Base-by-base conservation (phyloP, 139 green algal genomes). In the Axilococcus clingmanii region DNA sequence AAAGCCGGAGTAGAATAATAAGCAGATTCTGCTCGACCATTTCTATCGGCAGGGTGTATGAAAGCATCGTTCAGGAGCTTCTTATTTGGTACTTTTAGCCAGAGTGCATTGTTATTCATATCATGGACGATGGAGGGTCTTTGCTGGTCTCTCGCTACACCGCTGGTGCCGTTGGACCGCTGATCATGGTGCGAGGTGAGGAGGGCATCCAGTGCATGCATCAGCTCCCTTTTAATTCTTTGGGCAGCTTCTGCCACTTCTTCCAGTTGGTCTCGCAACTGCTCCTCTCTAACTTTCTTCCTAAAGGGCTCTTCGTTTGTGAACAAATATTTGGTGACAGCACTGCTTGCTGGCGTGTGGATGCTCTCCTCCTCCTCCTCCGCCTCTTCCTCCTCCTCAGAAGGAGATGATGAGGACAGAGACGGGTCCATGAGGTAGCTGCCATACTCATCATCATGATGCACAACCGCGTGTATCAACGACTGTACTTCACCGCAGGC, bases 41-140 rank as follows among this genome's bases (percentile, higher is more conserved):
- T 71, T 33, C 71, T 57, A 55, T 79, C 66, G 17, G 33, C 41
- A 7, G 71, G 71, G 43, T 79, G 71, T 2, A 30, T 7, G 23
- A 74, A 27, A 2, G 49, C 61, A 30, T 64, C n/a, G 19, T 30
- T 19, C 27, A 24, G 4, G 4, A 37, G 35, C 22, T 25, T 29
- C 17, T 12, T 19, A 27, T 22, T 22, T 16, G 32, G 25, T 27
- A 71, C 54, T 30, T 61, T 37, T 24, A 80, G n/a, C 72, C 72
- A 80, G 1, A 71, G 36, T 15, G 68, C 63, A 34, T 74, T 75
- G 61, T 80, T 80, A 43, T 40, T 53, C 25, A 49, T 20, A 22
- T 37, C 40, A 6, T 33, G 22, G 2, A 59, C 30, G 11, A 54
- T 44, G 6, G 28, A 14, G 5, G 28, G 24, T 5, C 22, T 32